Conservation (phyloP, 2,329 filamentous ascomycete species). For the Aspergillus quadrilineatus region DNA sequence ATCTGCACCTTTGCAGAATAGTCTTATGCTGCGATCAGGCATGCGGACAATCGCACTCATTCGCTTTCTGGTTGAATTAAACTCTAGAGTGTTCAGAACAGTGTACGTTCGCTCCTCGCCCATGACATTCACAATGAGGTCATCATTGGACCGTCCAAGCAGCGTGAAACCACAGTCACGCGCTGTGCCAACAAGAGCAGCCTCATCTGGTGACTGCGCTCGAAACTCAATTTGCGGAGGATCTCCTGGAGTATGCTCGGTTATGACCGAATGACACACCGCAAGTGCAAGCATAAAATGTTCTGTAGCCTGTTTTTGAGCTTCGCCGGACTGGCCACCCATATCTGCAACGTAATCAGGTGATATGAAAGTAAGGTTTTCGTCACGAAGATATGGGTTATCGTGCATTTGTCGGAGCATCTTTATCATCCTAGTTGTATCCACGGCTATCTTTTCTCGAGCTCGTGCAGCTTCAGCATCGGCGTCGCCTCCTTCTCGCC, state of each 20-base stretch:
- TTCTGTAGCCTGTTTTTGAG: conserved; percentile 75
- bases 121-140: conserved; percentile 81
- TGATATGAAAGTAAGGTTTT: conserved; percentile 87
- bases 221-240: conserved; percentile 91
- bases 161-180: conserved; percentile 95
- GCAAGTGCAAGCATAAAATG: conserved; percentile 93
- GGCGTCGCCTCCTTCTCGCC: conserved; percentile 81
- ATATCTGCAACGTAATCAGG: conserved; percentile 86
- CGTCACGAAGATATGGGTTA: conserved; percentile 88
- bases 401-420: conserved; percentile 74
- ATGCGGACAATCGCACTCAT: conserved; percentile 98
- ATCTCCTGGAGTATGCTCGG: conserved; percentile 85
- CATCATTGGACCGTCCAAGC: conserved; percentile 73
- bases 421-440: conserved; percentile 69
- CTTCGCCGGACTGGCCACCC: conserved; percentile 69
- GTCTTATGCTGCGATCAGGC: conserved; percentile 82
- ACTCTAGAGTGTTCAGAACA: conserved; percentile 92
- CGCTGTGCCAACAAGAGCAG: conserved; percentile 88
- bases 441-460: conserved; percentile 73
- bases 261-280: conserved; percentile 95
- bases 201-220: conserved; percentile 95
- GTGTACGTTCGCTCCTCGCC: conserved; percentile 82
- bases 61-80: conserved; percentile 93
- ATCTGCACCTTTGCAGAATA: conserved; percentile 97
- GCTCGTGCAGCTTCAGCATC: conserved; percentile 74